A percentile compares a stretch with the other conserved stretches of the same genome.
These are phyloP conservation scores for Saitozyma podzolica DNA, from an alignment of 768 basidiomycete species.

Conservation along the genomic window DNA sequence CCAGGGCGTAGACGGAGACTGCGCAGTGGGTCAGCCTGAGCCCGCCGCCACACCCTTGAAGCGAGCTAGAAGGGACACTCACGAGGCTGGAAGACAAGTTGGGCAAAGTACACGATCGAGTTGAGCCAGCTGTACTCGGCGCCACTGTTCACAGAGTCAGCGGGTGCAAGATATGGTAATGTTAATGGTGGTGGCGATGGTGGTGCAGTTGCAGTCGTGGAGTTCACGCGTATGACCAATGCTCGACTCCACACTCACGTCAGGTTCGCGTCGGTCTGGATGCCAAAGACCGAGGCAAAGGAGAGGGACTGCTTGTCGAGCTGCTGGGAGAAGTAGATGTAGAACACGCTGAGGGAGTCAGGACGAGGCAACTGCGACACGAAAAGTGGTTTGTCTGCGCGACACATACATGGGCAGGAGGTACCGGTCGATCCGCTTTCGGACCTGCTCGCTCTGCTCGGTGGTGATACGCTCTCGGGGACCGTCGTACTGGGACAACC, in stretches of 20 bases:
- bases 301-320: slow-evolving; percentile 57
- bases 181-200: no score
- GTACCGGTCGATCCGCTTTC: slow-evolving; percentile 11
- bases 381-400: background rate
- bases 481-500: slow-evolving; percentile 14
- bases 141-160: slow-evolving; percentile 12
- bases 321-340: slow-evolving; percentile 30
- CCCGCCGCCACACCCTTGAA: background rate
- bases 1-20: slow-evolving; percentile 21
- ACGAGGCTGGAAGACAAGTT: slow-evolving; percentile 35
- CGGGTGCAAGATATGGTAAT: background rate
- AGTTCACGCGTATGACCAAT: no score
- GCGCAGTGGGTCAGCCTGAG: background rate
- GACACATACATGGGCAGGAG: slow-evolving; percentile 18
- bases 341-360: slow-evolving; percentile 10
- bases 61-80: background rate
- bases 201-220: no score
- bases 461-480: slow-evolving; percentile 14
- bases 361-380: background rate
- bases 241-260: slow-evolving; percentile 46
- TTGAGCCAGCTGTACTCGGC: slow-evolving; percentile 33
- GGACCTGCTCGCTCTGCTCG: slow-evolving; percentile 9
- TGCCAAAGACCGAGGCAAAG: slow-evolving; percentile 58
- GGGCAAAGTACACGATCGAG: slow-evolving; percentile 42
- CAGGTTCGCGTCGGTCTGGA: slow-evolving; percentile 52